These are phyloP conservation scores for Neodidymelliopsis sp. DNA, from an alignment of 2,329 filamentous ascomycete genomes.

Conservation along the genomic window DNA sequence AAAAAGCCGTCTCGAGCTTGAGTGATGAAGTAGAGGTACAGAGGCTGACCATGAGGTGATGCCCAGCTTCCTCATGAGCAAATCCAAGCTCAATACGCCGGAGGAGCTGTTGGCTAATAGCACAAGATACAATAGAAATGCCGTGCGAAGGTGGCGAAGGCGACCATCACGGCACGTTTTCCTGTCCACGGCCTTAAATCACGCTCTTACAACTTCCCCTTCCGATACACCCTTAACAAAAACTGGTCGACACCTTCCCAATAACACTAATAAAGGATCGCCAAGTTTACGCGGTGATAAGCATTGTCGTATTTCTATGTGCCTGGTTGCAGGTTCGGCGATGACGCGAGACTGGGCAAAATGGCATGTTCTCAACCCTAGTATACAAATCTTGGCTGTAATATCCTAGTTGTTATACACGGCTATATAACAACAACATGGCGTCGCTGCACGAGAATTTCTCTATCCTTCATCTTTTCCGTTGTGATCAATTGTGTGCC, in stretches of 20 bases:
- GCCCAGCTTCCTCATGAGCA: neutral
- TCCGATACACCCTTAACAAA: neutral
- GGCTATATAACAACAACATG: neutral
- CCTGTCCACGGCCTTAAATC: neutral
- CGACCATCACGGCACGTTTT: neutral
- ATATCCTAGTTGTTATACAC: neutral
- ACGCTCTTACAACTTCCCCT: neutral
- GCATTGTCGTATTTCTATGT: neutral
- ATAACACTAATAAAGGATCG: slow-evolving; percentile 1
- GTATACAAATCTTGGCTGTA: neutral
- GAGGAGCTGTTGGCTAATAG: neutral
- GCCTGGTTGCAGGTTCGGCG: slow-evolving; percentile 9
- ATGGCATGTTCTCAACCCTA: slow-evolving; percentile 16
- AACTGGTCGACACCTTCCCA: slow-evolving; percentile 1
- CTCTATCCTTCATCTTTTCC: neutral
- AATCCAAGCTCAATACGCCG: neutral
- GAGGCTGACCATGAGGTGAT: no score
- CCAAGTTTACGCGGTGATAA: slow-evolving; percentile 4
- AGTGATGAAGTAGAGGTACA: no score
- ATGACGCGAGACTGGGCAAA: slow-evolving; percentile 28
- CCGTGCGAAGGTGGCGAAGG: neutral
- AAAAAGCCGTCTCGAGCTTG: no score
- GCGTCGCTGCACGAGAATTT: neutral
- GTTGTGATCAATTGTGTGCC: neutral
- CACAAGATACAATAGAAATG: neutral